Percentiles rank a stretch among this genome's conserved stretches.
Evolutionary conservation across 1,284 basidiomycete genomes (phyloP).

Genomic region (Puccinia hordei): DNA sequence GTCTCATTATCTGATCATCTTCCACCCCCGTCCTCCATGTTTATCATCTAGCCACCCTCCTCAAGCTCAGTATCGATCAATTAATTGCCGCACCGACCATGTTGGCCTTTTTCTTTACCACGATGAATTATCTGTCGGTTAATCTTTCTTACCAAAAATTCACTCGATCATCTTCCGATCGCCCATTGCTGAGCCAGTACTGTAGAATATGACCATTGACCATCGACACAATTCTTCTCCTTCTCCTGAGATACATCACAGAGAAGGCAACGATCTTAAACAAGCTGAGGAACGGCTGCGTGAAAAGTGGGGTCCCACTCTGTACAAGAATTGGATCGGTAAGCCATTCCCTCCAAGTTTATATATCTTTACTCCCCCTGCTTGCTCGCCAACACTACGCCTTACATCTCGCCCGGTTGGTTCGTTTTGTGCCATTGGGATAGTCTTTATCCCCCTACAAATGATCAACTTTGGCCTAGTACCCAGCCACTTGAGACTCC

Average conservation of each 20-base stretch:
- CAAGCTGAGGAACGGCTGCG: slow-evolving; percentile 39
- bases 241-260: neutral
- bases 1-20: neutral
- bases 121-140: slow-evolving; percentile 48
- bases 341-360: neutral
- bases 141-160: too few relatives aligned
- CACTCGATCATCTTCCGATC: neutral
- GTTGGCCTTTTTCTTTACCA: slow-evolving; percentile 47
- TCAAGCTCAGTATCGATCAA: slow-evolving; percentile 44
- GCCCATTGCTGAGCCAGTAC: neutral
- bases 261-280: slow-evolving; percentile 46
- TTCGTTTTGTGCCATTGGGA: neutral
- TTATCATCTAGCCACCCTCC: neutral
- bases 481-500: slow-evolving; percentile 37
- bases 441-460: slow-evolving; percentile 41
- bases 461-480: slow-evolving; percentile 43
- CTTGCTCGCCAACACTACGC: neutral
- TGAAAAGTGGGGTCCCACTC: slow-evolving; percentile 47
- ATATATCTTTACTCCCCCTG: neutral
- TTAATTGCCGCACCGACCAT: slow-evolving; percentile 48
- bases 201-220: neutral
- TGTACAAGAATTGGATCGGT: slow-evolving; percentile 48
- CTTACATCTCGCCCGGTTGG: neutral
- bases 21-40: neutral
- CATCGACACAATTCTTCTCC: neutral